These are phyloP conservation scores for Penicillium freii DNA, from an alignment of 2,329 filamentous ascomycete species.

Conservation along the genomic window DNA sequence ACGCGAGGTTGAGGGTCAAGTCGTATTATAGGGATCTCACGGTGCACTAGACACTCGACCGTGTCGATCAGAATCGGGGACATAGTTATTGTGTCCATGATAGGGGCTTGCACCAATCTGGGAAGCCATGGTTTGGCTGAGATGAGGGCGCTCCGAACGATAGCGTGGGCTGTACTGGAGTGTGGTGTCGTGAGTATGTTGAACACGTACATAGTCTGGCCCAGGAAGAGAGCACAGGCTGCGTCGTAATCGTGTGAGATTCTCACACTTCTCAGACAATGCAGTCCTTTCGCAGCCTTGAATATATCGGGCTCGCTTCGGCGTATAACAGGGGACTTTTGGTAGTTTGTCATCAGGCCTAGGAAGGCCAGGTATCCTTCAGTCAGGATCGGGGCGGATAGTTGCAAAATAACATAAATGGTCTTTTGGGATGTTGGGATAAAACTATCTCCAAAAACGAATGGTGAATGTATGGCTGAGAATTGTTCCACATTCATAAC, in stretches of 20 bases:
- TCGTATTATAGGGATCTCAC: slow-evolving; percentile 33
- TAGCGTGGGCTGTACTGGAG: slow-evolving; percentile 24
- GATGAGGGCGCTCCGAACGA: slow-evolving; percentile 30
- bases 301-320: slow-evolving; percentile 20
- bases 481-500: slow-evolving; percentile 22
- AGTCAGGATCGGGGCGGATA: slow-evolving; percentile 19
- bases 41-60: slow-evolving; percentile 29
- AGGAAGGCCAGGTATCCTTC: slow-evolving; percentile 26
- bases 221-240: slow-evolving; percentile 24
- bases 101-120: slow-evolving; percentile 21
- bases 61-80: slow-evolving; percentile 34
- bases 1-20: slow-evolving; percentile 17
- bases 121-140: slow-evolving; percentile 30
- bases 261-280: slow-evolving; percentile 19
- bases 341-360: slow-evolving; percentile 24
- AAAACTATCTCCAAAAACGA: slow-evolving; percentile 21
- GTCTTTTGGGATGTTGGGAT: slow-evolving; percentile 17
- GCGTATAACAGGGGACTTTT: slow-evolving; percentile 22
- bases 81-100: slow-evolving; percentile 31
- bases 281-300: slow-evolving; percentile 22
- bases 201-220: slow-evolving; percentile 31
- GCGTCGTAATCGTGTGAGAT: slow-evolving; percentile 26
- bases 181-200: slow-evolving; percentile 29
- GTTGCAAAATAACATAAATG: slow-evolving; percentile 17
- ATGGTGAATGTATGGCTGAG: slow-evolving; percentile 22